phyloP scores from a whole-genome alignment of 306 rosid genomes.

The Vigna radiata region DNA sequence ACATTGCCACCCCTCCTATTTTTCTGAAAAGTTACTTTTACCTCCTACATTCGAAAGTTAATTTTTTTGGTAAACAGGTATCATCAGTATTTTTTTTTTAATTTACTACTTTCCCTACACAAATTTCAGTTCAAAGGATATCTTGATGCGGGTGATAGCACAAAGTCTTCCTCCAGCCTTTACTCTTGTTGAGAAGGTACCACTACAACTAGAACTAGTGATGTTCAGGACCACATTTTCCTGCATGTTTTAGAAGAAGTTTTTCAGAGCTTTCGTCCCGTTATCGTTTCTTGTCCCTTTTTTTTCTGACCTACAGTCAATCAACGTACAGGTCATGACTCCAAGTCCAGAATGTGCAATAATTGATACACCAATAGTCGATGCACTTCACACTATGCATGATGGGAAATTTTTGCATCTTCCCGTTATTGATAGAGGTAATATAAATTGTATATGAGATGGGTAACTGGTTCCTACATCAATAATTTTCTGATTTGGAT shows the following conservation, averaged over 20 bases:
- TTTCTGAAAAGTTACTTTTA: conserved; percentile 5
- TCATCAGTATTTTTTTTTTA: conserved; percentile 14
- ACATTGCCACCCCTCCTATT: background rate
- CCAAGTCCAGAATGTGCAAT: conserved; percentile 91
- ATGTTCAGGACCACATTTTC: background rate
- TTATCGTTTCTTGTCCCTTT: conserved; percentile 9
- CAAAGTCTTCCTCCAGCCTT: conserved; percentile 76
- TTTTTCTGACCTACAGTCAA: conserved; percentile 29
- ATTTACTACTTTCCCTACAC: conserved; percentile 31
- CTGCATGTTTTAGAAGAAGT: background rate
- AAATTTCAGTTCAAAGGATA: conserved; percentile 82
- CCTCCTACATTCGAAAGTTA: conserved; percentile 6
- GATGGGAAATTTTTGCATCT: conserved; percentile 94
- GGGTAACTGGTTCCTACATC: background rate
- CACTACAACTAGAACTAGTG: background rate
- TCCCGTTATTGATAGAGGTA: conserved; percentile 90
- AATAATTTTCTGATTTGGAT: conserved; percentile 45
- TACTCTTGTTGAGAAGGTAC: conserved; percentile 90
- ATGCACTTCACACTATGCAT: conserved; percentile 94
- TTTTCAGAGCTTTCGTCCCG: conserved; percentile 4
- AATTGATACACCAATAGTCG: conserved; percentile 88
- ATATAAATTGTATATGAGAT: background rate
- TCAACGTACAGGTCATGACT: conserved; percentile 81
- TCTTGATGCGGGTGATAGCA: conserved; percentile 91
- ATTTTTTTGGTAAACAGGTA: conserved; percentile 16